Evolutionary conservation across 83 land plant species (phyloP).

Genomic region (Larix sibirica): DNA sequence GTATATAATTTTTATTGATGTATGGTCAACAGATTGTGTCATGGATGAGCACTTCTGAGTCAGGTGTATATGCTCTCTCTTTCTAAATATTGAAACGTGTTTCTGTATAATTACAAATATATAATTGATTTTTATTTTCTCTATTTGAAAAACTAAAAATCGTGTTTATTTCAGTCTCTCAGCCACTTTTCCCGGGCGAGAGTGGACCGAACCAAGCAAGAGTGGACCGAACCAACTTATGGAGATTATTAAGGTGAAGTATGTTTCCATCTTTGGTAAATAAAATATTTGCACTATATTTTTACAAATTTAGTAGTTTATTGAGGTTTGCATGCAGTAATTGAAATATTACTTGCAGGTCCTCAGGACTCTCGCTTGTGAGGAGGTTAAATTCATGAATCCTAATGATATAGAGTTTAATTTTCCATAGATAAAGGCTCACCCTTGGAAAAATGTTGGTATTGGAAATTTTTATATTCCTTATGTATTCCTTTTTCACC

Average conservation of each 20-base stretch:
- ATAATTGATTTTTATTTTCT: neutral
- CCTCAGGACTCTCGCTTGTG: slow-evolving; percentile 67
- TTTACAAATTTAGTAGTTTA: neutral
- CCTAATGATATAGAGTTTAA: slow-evolving; percentile 63
- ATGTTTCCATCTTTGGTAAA: neutral
- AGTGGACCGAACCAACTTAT: slow-evolving; percentile 48
- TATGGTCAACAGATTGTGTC: slow-evolving; percentile 72
- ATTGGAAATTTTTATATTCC: neutral
- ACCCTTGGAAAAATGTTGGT: slow-evolving; percentile 71
- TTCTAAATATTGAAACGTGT: neutral
- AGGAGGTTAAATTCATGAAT: slow-evolving; percentile 73
- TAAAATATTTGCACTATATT: neutral
- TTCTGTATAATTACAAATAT: neutral
- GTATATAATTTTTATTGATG: slow-evolving; percentile 68
- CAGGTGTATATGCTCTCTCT: slow-evolving; percentile 29
- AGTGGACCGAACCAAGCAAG: slow-evolving; percentile 44
- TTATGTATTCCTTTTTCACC: neutral
- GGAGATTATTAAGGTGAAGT: slow-evolving; percentile 57
- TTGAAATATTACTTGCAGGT: slow-evolving; percentile 27
- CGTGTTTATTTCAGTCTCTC: slow-evolving; percentile 1
- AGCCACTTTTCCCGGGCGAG: slow-evolving; percentile 69
- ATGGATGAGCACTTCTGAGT: slow-evolving; percentile 60
- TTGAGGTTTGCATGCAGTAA: slow-evolving; percentile 6
- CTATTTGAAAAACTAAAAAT: neutral
- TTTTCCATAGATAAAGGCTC: slow-evolving; percentile 75